These are phyloP conservation scores for Paecilomyces sp. DNA, from an alignment of 2,329 filamentous ascomycete genomes.

Conservation along the genomic window DNA sequence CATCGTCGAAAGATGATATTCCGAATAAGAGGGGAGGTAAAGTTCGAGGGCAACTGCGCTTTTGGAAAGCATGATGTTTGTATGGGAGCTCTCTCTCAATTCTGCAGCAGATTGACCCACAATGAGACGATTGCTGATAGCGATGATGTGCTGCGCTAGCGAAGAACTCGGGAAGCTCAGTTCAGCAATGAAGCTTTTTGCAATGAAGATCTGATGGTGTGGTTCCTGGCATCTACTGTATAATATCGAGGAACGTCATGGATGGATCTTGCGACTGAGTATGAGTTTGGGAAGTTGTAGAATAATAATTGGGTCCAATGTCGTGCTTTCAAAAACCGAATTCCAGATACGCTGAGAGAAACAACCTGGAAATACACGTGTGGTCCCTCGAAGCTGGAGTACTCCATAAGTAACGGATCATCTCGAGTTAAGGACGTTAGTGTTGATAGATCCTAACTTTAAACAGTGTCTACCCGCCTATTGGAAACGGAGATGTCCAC, in stretches of 20 bases:
- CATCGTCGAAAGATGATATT: not conserved
- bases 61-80: slow-evolving; percentile 1
- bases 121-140: slow-evolving; percentile 6
- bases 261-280: not conserved
- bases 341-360: not conserved
- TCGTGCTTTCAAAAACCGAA: not conserved
- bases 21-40: not conserved
- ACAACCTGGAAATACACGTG: not conserved
- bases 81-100: not conserved
- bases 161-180: not conserved
- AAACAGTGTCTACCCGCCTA: not conserved
- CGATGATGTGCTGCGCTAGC: slow-evolving; percentile 7
- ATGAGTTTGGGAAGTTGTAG: not conserved
- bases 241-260: not conserved
- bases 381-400: not conserved
- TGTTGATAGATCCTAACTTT: not conserved
- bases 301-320: not conserved
- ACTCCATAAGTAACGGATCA: not conserved
- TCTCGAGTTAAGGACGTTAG: not conserved
- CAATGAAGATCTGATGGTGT: not conserved
- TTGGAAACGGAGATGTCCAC: not conserved
- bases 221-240: not conserved
- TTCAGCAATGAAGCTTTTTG: not conserved
- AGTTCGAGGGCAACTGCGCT: not conserved
- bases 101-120: not conserved